A percentile compares a stretch with the other conserved stretches of the same genome.
phyloP scores from a whole-genome alignment of 2,329 filamentous ascomycete species.

The Neoarthrinium moseri region DNA sequence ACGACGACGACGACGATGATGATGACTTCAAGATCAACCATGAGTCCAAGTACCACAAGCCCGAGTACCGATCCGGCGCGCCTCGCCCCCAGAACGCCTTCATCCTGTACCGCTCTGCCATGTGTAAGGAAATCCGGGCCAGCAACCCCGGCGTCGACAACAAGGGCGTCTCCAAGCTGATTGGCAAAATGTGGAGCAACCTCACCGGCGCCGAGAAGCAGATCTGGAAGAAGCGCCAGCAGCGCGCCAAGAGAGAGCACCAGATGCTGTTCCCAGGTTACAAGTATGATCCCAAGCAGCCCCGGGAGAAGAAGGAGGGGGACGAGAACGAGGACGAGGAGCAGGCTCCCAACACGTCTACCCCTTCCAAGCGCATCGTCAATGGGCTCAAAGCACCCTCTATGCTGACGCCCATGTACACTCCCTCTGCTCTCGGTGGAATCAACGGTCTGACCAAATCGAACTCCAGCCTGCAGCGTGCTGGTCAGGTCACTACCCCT shows the following conservation, averaged over 20 bases:
- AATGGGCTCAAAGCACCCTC: too few species aligned
- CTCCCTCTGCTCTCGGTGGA: too few species aligned
- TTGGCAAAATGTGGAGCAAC: constrained; percentile 1
- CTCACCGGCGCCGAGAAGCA: background rate
- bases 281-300: background rate
- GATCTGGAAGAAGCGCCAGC: background rate
- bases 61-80: background rate
- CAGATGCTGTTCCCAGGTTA: background rate
- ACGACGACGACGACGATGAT: background rate
- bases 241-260: background rate
- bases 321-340: background rate
- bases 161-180: constrained; percentile 3
- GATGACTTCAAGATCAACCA: constrained; percentile 5
- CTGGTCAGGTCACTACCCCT: too few species aligned
- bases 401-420: too few species aligned
- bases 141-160: background rate
- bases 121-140: background rate
- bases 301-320: constrained; percentile 2
- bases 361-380: background rate
- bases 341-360: background rate
- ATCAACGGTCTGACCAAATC: too few species aligned
- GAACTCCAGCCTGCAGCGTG: too few species aligned
- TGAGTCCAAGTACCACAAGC: constrained; percentile 4
- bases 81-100: constrained; percentile 7
- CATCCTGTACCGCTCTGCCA: background rate